phyloP scores from a whole-genome alignment of 2,329 filamentous ascomycete genomes.

The Raffaelea arxii region DNA sequence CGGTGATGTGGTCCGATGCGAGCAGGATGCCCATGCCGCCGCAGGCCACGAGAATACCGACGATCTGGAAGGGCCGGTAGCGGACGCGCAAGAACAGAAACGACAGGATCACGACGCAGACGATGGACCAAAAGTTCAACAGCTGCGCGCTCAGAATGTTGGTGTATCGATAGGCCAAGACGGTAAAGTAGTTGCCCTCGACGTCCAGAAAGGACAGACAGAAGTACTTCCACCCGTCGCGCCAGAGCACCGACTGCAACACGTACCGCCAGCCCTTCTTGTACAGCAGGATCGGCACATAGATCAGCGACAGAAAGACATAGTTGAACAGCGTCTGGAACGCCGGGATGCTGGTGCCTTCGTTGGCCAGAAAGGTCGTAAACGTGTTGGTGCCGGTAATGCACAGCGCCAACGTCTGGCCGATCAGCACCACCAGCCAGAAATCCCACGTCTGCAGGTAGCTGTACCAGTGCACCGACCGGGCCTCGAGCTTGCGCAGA shows the following conservation, averaged over 20 bases:
- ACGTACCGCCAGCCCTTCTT: constrained; percentile 68
- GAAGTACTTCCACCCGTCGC: constrained; percentile 87
- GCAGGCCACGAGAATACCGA: constrained; percentile 82
- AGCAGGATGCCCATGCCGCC: constrained; percentile 84
- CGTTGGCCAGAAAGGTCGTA: constrained; percentile 57
- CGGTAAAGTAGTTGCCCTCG: constrained; percentile 95
- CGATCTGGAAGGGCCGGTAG: constrained; percentile 78
- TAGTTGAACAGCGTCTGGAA: constrained; percentile 98
- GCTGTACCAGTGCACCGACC: constrained; percentile 50
- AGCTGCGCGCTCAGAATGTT: constrained; percentile 89
- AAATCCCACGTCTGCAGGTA: constrained; percentile 83
- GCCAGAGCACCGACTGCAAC: constrained; percentile 44
- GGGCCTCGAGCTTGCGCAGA: constrained; percentile 44
- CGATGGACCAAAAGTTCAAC: constrained; percentile 98
- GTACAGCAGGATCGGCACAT: constrained; percentile 70
- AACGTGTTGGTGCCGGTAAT: constrained; percentile 93
- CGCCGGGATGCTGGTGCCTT: constrained; percentile 73
- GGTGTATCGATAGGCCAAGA: constrained; percentile 86
- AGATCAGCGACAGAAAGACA: constrained; percentile 70
- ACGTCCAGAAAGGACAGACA: constrained; percentile 91
- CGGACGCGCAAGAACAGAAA: constrained; percentile 77
- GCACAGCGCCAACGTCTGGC: constrained; percentile 78
- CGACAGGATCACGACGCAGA: constrained; percentile 78
- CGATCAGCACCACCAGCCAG: constrained; percentile 71
- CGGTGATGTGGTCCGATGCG: constrained; percentile 76